Evolutionary conservation across 768 basidiomycete species (phyloP).

Genomic region (Hypholoma sublateritium): DNA sequence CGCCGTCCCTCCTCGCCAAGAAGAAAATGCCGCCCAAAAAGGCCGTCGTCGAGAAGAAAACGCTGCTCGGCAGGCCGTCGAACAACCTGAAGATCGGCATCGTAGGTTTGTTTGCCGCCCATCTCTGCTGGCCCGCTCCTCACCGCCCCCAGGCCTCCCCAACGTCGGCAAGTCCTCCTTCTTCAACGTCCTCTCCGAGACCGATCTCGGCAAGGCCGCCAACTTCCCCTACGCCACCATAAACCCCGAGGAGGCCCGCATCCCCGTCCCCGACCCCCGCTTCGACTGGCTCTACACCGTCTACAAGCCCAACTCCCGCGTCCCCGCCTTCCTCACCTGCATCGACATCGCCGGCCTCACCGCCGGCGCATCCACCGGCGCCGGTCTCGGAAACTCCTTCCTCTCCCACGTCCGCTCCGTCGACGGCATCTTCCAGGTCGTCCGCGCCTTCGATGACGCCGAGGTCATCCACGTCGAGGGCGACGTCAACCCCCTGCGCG

Average conservation of each 20-base stretch:
- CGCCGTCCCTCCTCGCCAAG: constrained; percentile 42
- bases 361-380: constrained; percentile 96
- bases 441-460: constrained; percentile 98
- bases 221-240: constrained; percentile 98
- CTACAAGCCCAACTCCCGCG: constrained; percentile 86
- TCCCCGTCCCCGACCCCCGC: constrained; percentile 90
- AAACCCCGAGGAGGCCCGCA: constrained; percentile 93
- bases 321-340: constrained; percentile 95
- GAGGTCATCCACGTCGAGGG: constrained; percentile 99
- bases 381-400: constrained; percentile 97
- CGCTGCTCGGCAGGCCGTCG: constrained; percentile 83
- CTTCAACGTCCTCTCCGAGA: constrained; percentile 94
- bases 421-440: constrained; percentile 98
- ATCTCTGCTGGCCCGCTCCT: constrained; percentile 18
- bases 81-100: constrained; percentile 99
- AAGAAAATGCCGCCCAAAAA: constrained; percentile 93
- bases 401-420: constrained; percentile 97
- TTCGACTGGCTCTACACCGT: constrained; percentile 92
- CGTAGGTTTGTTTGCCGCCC: constrained; percentile 70
- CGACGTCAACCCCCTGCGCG: constrained; percentile 91
- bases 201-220: constrained; percentile 90
- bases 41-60: constrained; percentile 79
- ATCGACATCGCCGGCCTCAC: constrained; percentile 99
- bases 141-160: constrained; percentile 63
- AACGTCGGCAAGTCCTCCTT: constrained; percentile 99